Conservation (phyloP, 257 asterid species). For the Rehmannia glutinosa region DNA sequence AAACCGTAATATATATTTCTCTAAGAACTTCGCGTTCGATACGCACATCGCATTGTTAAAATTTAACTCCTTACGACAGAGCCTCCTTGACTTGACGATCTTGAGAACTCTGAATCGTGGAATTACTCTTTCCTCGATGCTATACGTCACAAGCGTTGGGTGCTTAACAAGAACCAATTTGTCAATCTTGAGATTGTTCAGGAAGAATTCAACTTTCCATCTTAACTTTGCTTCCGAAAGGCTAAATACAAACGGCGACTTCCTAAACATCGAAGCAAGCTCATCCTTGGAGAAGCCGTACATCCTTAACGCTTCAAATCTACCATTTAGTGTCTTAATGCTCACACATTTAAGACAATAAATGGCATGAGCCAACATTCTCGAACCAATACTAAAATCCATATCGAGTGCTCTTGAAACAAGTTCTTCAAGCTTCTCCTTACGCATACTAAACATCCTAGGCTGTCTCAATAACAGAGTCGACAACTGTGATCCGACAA, state of each 20-base stretch:
- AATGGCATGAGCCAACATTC: no score
- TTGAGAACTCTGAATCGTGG: constrained; percentile 10
- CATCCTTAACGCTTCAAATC: background rate
- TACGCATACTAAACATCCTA: constrained; percentile 9
- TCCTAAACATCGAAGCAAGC: background rate
- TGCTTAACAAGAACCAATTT: background rate
- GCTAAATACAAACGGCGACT: background rate
- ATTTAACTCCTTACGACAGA: background rate
- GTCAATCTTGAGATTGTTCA: background rate
- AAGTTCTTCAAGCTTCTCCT: constrained; percentile 12
- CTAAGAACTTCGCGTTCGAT: background rate
- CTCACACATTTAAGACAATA: background rate
- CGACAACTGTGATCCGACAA: constrained; percentile 26
- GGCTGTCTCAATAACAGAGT: constrained; percentile 22
- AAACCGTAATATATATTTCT: background rate
- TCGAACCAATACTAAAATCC: constrained; percentile 26
- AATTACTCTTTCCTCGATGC: background rate
- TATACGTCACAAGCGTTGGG: background rate
- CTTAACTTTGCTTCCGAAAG: background rate
- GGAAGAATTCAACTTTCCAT: background rate
- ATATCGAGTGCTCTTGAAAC: constrained; percentile 22
- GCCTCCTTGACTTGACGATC: background rate
- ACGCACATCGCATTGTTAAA: background rate
- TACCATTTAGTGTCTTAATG: background rate
- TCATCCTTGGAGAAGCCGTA: constrained; percentile 7